These are phyloP conservation scores for Myxozyma udenii DNA, from an alignment of 805 yeast genomes.

Conservation along the genomic window DNA sequence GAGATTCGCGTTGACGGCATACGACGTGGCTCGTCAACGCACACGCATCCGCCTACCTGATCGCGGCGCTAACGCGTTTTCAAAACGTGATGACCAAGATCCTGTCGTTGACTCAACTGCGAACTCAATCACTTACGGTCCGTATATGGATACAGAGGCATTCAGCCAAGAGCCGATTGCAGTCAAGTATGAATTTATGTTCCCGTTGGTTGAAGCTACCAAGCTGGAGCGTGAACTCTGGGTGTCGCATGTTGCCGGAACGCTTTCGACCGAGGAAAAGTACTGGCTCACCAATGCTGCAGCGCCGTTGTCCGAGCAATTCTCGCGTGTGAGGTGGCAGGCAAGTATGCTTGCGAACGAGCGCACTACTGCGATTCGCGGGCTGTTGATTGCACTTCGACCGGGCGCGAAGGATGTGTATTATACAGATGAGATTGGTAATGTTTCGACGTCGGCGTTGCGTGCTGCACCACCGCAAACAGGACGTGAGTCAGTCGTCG, in stretches of 20 bases:
- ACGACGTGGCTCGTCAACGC: slow-evolving; percentile 51
- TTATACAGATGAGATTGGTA: slow-evolving; percentile 86
- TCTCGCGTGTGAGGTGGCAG: slow-evolving; percentile 78
- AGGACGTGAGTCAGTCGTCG: slow-evolving; percentile 44
- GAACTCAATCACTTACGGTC: slow-evolving; percentile 51
- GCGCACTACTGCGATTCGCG: slow-evolving; percentile 56
- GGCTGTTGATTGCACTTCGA: slow-evolving; percentile 42
- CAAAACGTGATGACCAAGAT: slow-evolving; percentile 39
- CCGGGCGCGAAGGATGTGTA: slow-evolving; percentile 61
- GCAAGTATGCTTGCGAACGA: slow-evolving; percentile 48
- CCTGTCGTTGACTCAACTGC: slow-evolving; percentile 27
- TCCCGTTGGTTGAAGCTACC: slow-evolving; percentile 61
- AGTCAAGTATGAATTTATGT: slow-evolving; percentile 60
- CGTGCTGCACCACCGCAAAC: slow-evolving; percentile 13
- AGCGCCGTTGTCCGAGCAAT: slow-evolving; percentile 57
- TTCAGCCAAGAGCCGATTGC: slow-evolving; percentile 39
- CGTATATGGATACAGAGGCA: slow-evolving; percentile 48
- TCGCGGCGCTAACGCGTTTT: slow-evolving; percentile 31
- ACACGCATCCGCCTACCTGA: slow-evolving; percentile 39
- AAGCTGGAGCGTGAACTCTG: slow-evolving; percentile 66
- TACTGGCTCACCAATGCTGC: slow-evolving; percentile 77
- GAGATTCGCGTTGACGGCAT: slow-evolving; percentile 59
- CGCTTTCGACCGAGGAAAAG: slow-evolving; percentile 76
- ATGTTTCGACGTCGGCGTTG: slow-evolving; percentile 71
- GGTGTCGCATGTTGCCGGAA: slow-evolving; percentile 80